Evolutionary conservation across 2,329 filamentous ascomycete species (phyloP).

Genomic region (Claviceps sp.): DNA sequence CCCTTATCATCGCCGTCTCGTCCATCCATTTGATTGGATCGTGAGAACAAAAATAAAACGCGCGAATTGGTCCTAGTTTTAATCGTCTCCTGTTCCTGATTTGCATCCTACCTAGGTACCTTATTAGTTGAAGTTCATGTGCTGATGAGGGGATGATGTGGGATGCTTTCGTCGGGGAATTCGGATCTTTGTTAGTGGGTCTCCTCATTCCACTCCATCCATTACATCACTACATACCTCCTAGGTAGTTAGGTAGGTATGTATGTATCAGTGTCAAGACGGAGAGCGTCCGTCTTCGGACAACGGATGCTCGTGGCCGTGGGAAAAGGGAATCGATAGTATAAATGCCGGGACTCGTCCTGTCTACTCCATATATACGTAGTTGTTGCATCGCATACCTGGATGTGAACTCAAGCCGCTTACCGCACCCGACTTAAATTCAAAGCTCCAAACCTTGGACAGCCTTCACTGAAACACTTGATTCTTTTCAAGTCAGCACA

Average conservation of each 20-base stretch:
- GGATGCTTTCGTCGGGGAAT: not conserved
- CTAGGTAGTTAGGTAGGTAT: too few species aligned
- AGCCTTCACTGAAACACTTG: not conserved
- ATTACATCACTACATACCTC: slow-evolving; percentile 7
- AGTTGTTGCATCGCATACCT: not conserved
- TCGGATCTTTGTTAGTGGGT: not conserved
- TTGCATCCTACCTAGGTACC: too few species aligned
- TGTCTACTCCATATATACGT: too few species aligned
- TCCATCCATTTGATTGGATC: not conserved
- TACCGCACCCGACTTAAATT: not conserved
- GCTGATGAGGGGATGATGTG: not conserved
- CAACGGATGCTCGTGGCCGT: not conserved
- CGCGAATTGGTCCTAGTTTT: not conserved
- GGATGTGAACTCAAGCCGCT: not conserved
- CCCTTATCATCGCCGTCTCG: not conserved
- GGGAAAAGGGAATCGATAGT: too few species aligned
- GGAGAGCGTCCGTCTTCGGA: not conserved
- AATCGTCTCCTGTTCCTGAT: not conserved
- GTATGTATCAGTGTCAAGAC: not conserved
- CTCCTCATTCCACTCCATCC: not conserved
- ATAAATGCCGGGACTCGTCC: not conserved
- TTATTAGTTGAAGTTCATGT: not conserved
- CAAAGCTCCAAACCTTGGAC: not conserved
- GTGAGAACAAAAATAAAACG: too few species aligned
- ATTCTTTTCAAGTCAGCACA: too few species aligned